A percentile compares a stretch with the other conserved stretches of the same genome.
These are phyloP conservation scores for Leccinum rimulosum DNA, from an alignment of 768 basidiomycete species.

Conservation along the genomic window DNA sequence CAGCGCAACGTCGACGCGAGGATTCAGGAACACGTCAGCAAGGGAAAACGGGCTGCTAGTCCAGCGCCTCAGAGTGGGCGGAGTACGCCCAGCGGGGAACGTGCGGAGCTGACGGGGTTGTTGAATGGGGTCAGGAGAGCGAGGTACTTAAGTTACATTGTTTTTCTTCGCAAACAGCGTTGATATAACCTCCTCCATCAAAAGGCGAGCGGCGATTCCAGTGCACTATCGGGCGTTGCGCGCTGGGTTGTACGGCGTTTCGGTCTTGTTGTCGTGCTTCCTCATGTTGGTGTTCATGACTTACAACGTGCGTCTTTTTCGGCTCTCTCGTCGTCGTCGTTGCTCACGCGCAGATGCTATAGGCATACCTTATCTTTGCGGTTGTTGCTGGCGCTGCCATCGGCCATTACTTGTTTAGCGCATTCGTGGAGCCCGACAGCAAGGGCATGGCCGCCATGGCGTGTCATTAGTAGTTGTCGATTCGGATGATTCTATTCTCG, in stretches of 20 bases:
- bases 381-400: constrained; percentile 79
- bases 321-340: not conserved
- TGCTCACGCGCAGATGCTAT: not conserved
- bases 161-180: no score
- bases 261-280: constrained; percentile 81
- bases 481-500: not conserved
- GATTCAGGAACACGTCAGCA: constrained; percentile 49
- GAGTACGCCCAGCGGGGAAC: constrained; percentile 35
- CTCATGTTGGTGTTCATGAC: constrained; percentile 98
- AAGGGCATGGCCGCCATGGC: constrained; percentile 83
- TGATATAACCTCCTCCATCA: no score
- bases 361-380: constrained; percentile 86
- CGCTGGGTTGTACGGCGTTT: constrained; percentile 69
- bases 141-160: constrained; percentile 34
- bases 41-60: constrained; percentile 47
- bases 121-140: constrained; percentile 43
- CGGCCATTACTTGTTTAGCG: constrained; percentile 78
- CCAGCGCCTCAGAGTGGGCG: constrained; percentile 33
- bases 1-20: constrained; percentile 56
- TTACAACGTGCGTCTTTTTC: constrained; percentile 69
- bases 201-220: constrained; percentile 2
- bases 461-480: constrained; percentile 61
- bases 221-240: constrained; percentile 49
- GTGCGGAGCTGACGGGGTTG: constrained; percentile 52
- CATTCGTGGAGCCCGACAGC: constrained; percentile 58